Percentiles rank a stretch among this genome's conserved stretches.
phyloP scores from a whole-genome alignment of 257 asterid species.

The Nicotiana tabacum region DNA sequence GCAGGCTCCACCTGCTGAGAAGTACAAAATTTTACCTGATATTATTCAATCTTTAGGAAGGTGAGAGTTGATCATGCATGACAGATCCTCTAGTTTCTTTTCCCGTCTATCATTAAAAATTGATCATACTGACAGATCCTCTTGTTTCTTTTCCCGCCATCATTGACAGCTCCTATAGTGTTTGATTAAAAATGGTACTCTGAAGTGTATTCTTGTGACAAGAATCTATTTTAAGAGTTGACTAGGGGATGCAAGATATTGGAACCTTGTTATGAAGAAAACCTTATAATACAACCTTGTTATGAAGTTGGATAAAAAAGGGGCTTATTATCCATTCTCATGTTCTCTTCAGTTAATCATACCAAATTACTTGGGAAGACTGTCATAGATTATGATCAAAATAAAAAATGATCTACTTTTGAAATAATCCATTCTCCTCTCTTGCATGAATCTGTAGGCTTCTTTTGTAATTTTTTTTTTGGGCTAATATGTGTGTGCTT shows the following conservation, averaged over 20 bases:
- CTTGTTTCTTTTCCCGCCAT: background rate
- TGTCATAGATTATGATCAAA: background rate
- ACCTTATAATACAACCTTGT: background rate
- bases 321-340: background rate
- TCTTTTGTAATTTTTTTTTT: background rate
- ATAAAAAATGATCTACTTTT: background rate
- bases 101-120: background rate
- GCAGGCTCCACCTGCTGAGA: constrained; percentile 71
- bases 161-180: background rate
- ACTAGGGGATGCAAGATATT: background rate
- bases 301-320: background rate
- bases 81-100: background rate
- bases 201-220: background rate
- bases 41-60: constrained; percentile 87
- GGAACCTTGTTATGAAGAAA: background rate
- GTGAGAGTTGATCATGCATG: constrained; percentile 38
- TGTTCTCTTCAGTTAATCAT: constrained; percentile 3
- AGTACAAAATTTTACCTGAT: constrained; percentile 53
- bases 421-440: background rate
- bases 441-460: background rate
- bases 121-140: background rate
- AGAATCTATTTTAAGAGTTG: background rate
- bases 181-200: background rate
- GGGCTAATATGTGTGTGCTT: background rate
- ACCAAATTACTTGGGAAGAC: background rate